phyloP scores from a whole-genome alignment of 108 stramenopile species.

The Nitzschia putrida region DNA sequence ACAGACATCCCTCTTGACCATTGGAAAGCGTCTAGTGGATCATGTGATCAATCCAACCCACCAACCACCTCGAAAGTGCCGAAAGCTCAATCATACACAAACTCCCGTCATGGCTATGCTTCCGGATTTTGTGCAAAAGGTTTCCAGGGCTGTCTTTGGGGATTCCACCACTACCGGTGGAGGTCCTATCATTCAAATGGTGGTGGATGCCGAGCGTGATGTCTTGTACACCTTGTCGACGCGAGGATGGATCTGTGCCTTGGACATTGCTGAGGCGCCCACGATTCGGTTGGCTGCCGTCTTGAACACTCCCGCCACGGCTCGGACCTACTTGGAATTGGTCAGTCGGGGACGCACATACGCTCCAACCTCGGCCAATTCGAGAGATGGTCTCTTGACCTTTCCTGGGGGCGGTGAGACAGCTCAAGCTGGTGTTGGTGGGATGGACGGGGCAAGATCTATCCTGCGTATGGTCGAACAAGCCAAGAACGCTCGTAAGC shows the following conservation, averaged over 20 bases:
- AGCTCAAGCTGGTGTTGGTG: constrained; percentile 84
- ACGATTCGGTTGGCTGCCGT: constrained; percentile 49
- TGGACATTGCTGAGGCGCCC: constrained; percentile 53
- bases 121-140: constrained; percentile 61
- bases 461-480: constrained; percentile 67
- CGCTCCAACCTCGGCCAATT: constrained; percentile 51
- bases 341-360: constrained; percentile 71
- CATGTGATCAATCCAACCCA: constrained; percentile 21
- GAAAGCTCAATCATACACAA: constrained; percentile 76
- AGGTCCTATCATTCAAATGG: constrained; percentile 72
- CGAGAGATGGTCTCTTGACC: constrained; percentile 46
- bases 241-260: constrained; percentile 74
- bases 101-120: constrained; percentile 45
- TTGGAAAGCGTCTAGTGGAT: constrained; percentile 60
- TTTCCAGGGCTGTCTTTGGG: constrained; percentile 43
- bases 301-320: constrained; percentile 58
- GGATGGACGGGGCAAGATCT: constrained; percentile 83
- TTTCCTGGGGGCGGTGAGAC: constrained; percentile 74
- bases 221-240: constrained; percentile 75
- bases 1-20: constrained; percentile 14
- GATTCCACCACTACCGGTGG: constrained; percentile 52
- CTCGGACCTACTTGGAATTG: constrained; percentile 71
- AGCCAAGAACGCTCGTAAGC: constrained; percentile 25
- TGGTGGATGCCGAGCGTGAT: constrained; percentile 67
- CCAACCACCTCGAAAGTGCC: constrained; percentile 71